Evolutionary conservation across 345 rosid genomes (phyloP).

Genomic region (Clausena lansium): DNA sequence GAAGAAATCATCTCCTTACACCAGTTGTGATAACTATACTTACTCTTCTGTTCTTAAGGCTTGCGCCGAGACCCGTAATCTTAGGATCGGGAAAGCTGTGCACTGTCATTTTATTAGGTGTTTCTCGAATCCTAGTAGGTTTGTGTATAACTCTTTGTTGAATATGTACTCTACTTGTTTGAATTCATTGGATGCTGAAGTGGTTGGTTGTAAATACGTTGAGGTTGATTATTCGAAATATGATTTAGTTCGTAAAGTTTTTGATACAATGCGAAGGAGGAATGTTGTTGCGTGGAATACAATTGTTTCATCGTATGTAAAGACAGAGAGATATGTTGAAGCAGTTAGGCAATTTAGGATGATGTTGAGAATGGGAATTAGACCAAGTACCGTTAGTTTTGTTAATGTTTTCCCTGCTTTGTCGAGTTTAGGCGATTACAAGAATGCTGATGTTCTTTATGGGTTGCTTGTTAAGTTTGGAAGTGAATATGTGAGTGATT

Average conservation of each 20-base stretch:
- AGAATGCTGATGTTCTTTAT: slow-evolving; percentile 51
- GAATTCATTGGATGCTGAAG: slow-evolving; percentile 25
- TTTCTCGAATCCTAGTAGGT: slow-evolving; percentile 60
- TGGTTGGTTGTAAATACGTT: background rate
- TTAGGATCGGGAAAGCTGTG: slow-evolving; percentile 56
- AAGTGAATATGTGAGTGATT: slow-evolving; percentile 53
- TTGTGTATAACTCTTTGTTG: slow-evolving; percentile 74
- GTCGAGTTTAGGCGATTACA: slow-evolving; percentile 38
- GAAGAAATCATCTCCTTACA: slow-evolving; percentile 48
- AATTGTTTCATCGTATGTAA: slow-evolving; percentile 72
- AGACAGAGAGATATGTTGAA: slow-evolving; percentile 51
- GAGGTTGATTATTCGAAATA: slow-evolving; percentile 28
- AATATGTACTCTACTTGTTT: slow-evolving; percentile 73
- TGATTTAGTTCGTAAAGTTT: slow-evolving; percentile 62
- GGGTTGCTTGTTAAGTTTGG: slow-evolving; percentile 71
- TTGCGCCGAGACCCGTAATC: slow-evolving; percentile 63
- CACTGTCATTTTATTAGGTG: slow-evolving; percentile 81
- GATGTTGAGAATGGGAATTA: slow-evolving; percentile 67
- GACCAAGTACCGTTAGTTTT: slow-evolving; percentile 70
- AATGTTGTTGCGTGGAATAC: slow-evolving; percentile 88
- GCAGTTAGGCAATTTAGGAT: slow-evolving; percentile 56
- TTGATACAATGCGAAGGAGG: slow-evolving; percentile 60
- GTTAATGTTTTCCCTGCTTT: slow-evolving; percentile 79
- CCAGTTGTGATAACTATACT: slow-evolving; percentile 62
- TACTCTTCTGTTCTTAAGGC: slow-evolving; percentile 88